A percentile compares a stretch with the other conserved stretches of the same genome.
Conservation (phyloP, 1,284 basidiomycete genomes). For the Sphagnurus paluster region DNA sequence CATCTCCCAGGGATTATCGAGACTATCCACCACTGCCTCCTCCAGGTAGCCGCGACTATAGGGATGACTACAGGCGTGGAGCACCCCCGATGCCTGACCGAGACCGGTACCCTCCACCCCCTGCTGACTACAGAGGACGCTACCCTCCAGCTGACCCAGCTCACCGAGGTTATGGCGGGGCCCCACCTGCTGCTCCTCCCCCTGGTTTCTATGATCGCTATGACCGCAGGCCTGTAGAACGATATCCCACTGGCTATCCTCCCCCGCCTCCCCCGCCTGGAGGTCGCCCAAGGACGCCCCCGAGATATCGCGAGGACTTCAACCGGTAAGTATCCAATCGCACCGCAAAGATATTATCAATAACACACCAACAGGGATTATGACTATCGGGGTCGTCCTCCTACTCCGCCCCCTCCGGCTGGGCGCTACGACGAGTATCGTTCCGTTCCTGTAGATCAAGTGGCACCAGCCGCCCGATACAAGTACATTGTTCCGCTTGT, state of each 20-base stretch:
- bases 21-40: slow-evolving; percentile 52
- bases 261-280: too few species aligned
- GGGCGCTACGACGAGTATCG: slow-evolving; percentile 64
- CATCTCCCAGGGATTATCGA: slow-evolving; percentile 66
- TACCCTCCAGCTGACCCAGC: slow-evolving; percentile 52
- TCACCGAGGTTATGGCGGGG: slow-evolving; percentile 41
- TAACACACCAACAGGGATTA: slow-evolving; percentile 32
- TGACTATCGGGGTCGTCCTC: slow-evolving; percentile 56
- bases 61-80: slow-evolving; percentile 68
- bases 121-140: slow-evolving; percentile 41
- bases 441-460: slow-evolving; percentile 26
- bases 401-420: slow-evolving; percentile 58
- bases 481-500: slow-evolving; percentile 41
- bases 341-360: slow-evolving; percentile 6
- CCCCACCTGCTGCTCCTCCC: slow-evolving; percentile 46
- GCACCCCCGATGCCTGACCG: slow-evolving; percentile 47
- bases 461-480: slow-evolving; percentile 43
- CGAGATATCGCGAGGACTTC: slow-evolving; percentile 64
- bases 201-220: slow-evolving; percentile 60
- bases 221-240: slow-evolving; percentile 50
- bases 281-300: slow-evolving; percentile 52
- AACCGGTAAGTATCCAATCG: slow-evolving; percentile 30
- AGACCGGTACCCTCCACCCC: slow-evolving; percentile 42
- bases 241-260: slow-evolving; percentile 35
- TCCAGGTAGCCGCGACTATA: slow-evolving; percentile 42